These are phyloP conservation scores for Botryotinia convoluta DNA, from an alignment of 2,329 filamentous ascomycete genomes.

Conservation along the genomic window DNA sequence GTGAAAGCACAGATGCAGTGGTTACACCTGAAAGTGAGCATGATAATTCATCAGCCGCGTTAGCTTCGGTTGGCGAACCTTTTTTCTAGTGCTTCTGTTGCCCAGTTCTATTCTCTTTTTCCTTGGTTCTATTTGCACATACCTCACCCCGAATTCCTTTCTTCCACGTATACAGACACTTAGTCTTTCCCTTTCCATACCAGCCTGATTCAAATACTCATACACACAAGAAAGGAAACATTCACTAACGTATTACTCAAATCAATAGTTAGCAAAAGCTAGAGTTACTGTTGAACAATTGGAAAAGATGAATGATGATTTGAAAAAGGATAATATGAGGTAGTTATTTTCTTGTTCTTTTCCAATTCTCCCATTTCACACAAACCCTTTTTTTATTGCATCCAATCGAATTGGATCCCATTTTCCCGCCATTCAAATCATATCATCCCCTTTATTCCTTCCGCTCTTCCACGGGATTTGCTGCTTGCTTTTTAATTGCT, in stretches of 20 bases:
- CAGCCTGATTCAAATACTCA: background rate
- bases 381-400: background rate
- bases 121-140: background rate
- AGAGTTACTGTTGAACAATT: constrained; percentile 39
- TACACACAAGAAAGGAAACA: background rate
- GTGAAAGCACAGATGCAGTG: constrained; percentile 27
- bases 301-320: constrained; percentile 54
- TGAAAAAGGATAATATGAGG: constrained; percentile 52
- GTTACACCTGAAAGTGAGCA: constrained; percentile 56
- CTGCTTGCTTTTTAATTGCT: constrained; percentile 20
- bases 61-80: constrained; percentile 60
- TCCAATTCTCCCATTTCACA: background rate
- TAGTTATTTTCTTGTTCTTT: constrained; percentile 26
- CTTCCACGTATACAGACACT: background rate
- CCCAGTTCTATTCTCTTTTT: constrained; percentile 17
- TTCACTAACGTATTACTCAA: constrained; percentile 28
- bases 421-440: background rate
- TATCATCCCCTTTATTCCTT: background rate
- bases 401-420: background rate
- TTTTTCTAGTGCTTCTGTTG: constrained; percentile 32
- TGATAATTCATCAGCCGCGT: constrained; percentile 62
- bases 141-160: background rate
- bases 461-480: constrained; percentile 11
- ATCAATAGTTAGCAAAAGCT: constrained; percentile 38
- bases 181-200: background rate